These are phyloP conservation scores for Coriaria nepalensis DNA, from an alignment of 306 rosid genomes.

Conservation along the genomic window DNA sequence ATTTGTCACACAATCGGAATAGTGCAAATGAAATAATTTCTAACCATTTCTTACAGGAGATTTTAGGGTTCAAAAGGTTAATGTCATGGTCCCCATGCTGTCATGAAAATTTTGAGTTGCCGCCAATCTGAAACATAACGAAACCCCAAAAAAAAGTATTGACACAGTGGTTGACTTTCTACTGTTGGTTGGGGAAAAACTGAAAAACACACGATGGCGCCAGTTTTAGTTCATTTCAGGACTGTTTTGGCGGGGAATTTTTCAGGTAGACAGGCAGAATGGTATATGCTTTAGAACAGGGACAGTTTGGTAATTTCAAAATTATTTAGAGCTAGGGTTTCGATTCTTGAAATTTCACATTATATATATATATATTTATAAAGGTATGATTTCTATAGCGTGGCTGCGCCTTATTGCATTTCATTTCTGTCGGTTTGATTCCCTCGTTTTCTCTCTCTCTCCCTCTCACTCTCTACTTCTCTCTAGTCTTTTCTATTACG, in stretches of 20 bases:
- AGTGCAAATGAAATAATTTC: no score
- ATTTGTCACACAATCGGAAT: no score
- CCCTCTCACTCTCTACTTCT: conserved; percentile 9
- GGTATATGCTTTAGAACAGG: conserved; percentile 3
- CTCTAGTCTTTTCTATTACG: background rate
- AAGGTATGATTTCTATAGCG: conserved; percentile 24
- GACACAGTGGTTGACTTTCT: no score
- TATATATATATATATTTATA: no score
- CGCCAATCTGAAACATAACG: no score
- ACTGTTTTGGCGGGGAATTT: conserved; percentile 40
- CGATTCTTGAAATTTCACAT: conserved; percentile 21
- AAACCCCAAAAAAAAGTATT: background rate
- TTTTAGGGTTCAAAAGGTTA: no score
- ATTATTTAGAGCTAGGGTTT: conserved; percentile 55
- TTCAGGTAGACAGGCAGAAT: no score
- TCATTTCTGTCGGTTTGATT: conserved; percentile 40
- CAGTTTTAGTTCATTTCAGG: conserved; percentile 31
- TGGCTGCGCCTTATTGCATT: conserved; percentile 53
- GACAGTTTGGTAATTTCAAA: conserved; percentile 31
- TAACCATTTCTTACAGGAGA: no score
- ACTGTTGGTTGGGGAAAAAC: no score
- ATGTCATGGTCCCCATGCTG: no score
- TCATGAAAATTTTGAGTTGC: no score
- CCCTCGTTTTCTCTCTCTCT: conserved; percentile 11
- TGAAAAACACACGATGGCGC: conserved; percentile 7